Evolutionary conservation across 1,284 basidiomycete species (phyloP).

Genomic region (Apiotrichum veenhuisii): DNA sequence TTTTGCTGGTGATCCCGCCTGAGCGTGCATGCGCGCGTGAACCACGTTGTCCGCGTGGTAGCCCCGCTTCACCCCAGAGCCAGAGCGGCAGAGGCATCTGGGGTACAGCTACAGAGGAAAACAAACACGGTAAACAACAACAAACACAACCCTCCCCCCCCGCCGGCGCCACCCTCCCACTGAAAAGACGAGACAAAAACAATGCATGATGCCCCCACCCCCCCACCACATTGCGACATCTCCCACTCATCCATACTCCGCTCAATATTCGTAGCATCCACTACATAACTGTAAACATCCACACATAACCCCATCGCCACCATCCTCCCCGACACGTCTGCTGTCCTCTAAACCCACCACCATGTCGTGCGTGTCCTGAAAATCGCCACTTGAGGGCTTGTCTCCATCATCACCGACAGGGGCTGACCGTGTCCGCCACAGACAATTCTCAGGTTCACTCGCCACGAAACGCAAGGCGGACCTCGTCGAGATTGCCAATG

Average conservation of each 20-base stretch:
- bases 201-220: background rate
- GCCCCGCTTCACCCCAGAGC: too few relatives aligned
- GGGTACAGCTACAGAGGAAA: too few relatives aligned
- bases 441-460: conserved; percentile 35
- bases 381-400: background rate
- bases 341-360: background rate
- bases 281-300: background rate
- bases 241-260: conserved; percentile 8
- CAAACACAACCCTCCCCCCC: too few relatives aligned
- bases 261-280: background rate
- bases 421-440: conserved; percentile 5
- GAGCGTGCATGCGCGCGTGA: too few relatives aligned
- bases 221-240: background rate
- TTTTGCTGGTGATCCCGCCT: too few relatives aligned
- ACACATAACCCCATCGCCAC: background rate
- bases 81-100: too few relatives aligned
- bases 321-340: too few relatives aligned
- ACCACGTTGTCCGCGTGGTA: too few relatives aligned
- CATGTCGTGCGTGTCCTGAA: conserved; percentile 21
- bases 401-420: background rate
- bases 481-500: conserved; percentile 41
- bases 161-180: background rate
- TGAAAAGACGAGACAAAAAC: background rate
- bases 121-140: conserved; percentile 10
- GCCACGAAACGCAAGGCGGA: conserved; percentile 39